phyloP scores from a whole-genome alignment of 73 alveolate genomes.

The Diophrys sp. region DNA sequence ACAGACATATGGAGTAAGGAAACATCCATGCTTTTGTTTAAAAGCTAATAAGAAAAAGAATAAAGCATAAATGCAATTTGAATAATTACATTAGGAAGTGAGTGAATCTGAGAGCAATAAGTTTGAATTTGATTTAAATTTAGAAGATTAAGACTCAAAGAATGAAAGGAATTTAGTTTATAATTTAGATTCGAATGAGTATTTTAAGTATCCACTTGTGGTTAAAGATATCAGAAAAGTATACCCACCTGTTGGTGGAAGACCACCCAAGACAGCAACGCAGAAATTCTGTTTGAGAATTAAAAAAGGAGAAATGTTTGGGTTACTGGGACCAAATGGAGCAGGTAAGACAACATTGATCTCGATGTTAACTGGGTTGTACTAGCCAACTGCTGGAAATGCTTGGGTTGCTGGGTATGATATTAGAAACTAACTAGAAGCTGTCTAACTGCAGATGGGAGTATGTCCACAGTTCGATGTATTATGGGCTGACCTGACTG shows the following conservation, averaged over 20 bases:
- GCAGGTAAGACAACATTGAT: conserved; percentile 97
- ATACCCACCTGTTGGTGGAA: conserved; percentile 46
- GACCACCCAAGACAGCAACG: conserved; percentile 71
- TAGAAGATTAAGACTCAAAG: conserved; percentile 71
- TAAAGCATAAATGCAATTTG: neutral
- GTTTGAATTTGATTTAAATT: conserved; percentile 21
- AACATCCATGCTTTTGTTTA: conserved; percentile 20
- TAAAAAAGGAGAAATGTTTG: conserved; percentile 91
- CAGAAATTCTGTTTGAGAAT: conserved; percentile 56
- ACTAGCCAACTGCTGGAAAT: conserved; percentile 81
- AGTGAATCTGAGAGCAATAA: conserved; percentile 3
- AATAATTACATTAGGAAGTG: conserved; percentile 9
- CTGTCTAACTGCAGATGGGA: conserved; percentile 78
- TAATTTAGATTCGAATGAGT: conserved; percentile 30
- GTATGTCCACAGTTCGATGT: conserved; percentile 96
- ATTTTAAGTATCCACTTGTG: conserved; percentile 67
- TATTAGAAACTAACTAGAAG: conserved; percentile 61
- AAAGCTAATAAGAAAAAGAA: neutral
- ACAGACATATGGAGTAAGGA: conserved; percentile 89
- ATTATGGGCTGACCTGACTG: conserved; percentile 87
- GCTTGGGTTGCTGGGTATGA: conserved; percentile 91
- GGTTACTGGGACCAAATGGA: conserved; percentile 96
- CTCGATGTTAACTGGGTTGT: conserved; percentile 85
- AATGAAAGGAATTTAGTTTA: conserved; percentile 71
- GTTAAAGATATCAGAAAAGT: conserved; percentile 64